Evolutionary conservation across 2,329 filamentous ascomycete species (phyloP).

Genomic region (Zopfia rhizophila): DNA sequence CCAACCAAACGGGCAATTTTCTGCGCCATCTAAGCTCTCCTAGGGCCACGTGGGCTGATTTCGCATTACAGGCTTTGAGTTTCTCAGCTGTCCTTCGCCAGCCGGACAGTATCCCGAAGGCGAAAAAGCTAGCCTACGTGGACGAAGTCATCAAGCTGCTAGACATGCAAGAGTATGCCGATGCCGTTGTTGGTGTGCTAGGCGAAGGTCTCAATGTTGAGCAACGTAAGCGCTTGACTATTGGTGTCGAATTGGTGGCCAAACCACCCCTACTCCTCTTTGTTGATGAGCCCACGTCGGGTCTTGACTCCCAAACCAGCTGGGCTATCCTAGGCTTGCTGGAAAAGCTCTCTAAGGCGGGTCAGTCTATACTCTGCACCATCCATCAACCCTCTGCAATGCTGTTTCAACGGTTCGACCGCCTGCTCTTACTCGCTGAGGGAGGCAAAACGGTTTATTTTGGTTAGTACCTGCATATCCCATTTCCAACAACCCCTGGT

Average conservation of each 20-base stretch:
- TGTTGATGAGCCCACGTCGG: slow-evolving; percentile 83
- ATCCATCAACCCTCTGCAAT: slow-evolving; percentile 94
- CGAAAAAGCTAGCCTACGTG: slow-evolving; percentile 84
- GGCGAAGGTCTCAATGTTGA: slow-evolving; percentile 81
- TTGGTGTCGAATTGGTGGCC: slow-evolving; percentile 88
- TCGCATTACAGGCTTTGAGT: slow-evolving; percentile 80
- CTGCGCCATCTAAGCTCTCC: too few relatives aligned
- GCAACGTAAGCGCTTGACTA: slow-evolving; percentile 77
- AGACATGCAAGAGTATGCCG: slow-evolving; percentile 86
- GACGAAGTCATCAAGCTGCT: slow-evolving; percentile 87
- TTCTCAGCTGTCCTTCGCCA: slow-evolving; percentile 86
- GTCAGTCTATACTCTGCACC: slow-evolving; percentile 84
- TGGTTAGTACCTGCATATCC: too few relatives aligned
- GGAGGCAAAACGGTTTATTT: slow-evolving; percentile 82
- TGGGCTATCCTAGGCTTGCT: slow-evolving; percentile 89
- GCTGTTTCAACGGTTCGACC: slow-evolving; percentile 87
- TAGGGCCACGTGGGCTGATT: too few relatives aligned
- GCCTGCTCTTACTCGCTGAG: slow-evolving; percentile 77
- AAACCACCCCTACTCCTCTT: slow-evolving; percentile 87
- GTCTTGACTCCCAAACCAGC: slow-evolving; percentile 86
- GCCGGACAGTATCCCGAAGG: slow-evolving; percentile 71
- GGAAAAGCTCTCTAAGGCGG: slow-evolving; percentile 83
- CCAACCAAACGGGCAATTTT: too few relatives aligned
- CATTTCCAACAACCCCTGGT: too few relatives aligned
- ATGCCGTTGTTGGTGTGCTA: slow-evolving; percentile 85